Percentiles rank a stretch among this genome's conserved stretches.
These are phyloP conservation scores for Amanita phalloides DNA, from an alignment of 768 basidiomycete genomes.

Conservation along the genomic window DNA sequence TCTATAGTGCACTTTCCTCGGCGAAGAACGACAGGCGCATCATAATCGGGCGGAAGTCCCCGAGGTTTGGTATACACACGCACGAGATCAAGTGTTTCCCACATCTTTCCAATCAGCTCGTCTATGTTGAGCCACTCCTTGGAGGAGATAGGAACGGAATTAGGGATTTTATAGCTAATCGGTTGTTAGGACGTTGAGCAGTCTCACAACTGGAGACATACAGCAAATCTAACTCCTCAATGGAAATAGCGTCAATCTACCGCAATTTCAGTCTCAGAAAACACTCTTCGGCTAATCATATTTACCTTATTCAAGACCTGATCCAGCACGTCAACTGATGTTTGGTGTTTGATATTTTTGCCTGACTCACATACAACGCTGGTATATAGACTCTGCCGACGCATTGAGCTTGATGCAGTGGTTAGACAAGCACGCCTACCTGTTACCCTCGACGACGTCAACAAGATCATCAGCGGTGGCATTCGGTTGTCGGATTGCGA, in stretches of 20 bases:
- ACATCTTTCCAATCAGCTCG: conserved; percentile 89
- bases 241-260: conserved; percentile 94
- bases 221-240: conserved; percentile 92
- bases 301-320: conserved; percentile 77
- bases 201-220: conserved; percentile 24
- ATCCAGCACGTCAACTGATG: neutral
- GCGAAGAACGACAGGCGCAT: conserved; percentile 78
- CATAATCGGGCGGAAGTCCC: conserved; percentile 85
- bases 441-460: conserved; percentile 94
- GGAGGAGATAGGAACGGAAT: conserved; percentile 91
- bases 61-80: conserved; percentile 96
- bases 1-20: conserved; percentile 59
- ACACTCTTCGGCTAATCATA: neutral
- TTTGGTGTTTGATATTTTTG: neutral
- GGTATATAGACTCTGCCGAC: conserved; percentile 81
- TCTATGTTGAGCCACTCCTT: conserved; percentile 95
- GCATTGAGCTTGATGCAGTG: neutral
- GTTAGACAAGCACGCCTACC: conserved; percentile 30
- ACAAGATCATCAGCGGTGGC: conserved; percentile 94
- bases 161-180: conserved; percentile 79
- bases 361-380: conserved; percentile 64
- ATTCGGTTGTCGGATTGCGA: conserved; percentile 86
- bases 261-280: conserved; percentile 5
- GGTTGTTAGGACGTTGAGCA: conserved; percentile 1
- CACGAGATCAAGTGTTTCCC: conserved; percentile 85